Base-by-base conservation (phyloP, 768 basidiomycete genomes). In the Calocera cornea region DNA sequence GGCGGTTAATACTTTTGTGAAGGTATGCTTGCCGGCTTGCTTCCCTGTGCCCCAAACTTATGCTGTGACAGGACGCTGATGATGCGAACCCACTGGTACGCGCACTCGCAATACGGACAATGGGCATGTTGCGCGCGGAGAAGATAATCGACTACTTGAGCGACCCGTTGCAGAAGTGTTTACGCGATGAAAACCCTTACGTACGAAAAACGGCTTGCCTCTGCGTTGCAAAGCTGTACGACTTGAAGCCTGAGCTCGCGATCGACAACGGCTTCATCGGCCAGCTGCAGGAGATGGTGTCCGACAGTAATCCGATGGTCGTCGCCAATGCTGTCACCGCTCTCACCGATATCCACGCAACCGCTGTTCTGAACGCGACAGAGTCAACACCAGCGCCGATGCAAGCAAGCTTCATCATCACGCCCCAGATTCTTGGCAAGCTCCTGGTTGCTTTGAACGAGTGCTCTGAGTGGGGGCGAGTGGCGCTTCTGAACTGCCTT, bases 111-210 rank as follows among this genome's bases (percentile, higher is more conserved):
- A 97, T 98, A 75, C 87, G 95, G 40, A 99, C 97, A 10, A 99
- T 99, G 97, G 94, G 93, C 36, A 90, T 91, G 74, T 79, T 99
- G 63, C 89, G 95, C 44, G 95, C 95, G 10, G 97, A 98, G 77
- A 98, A 97, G 85, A 98, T 97, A 76, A 92, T 97, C 77, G 95
- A 97, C 79, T 99, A 98, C 77, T 85, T 99, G n/a, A 92, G 88
- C 72, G 90, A 94, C 75, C 95, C 97, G 0, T 80, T 99, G 1
- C 89, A 92, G 72, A 91, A 92, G 73, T 92, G 90, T 72, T 81
- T 98, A 31, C 84, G 86, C 47, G 97, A 98, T 78, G 95, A 97
- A 72, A 97, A 97, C 72, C 95, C 97, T 0, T 99, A 99, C 76
- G 97, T 98, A 34, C 87, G 95, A 72, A 99, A 98, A 81, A 98